Conservation (phyloP, 495 filamentous ascomycete genomes). For the Penicillium subrubescens region DNA sequence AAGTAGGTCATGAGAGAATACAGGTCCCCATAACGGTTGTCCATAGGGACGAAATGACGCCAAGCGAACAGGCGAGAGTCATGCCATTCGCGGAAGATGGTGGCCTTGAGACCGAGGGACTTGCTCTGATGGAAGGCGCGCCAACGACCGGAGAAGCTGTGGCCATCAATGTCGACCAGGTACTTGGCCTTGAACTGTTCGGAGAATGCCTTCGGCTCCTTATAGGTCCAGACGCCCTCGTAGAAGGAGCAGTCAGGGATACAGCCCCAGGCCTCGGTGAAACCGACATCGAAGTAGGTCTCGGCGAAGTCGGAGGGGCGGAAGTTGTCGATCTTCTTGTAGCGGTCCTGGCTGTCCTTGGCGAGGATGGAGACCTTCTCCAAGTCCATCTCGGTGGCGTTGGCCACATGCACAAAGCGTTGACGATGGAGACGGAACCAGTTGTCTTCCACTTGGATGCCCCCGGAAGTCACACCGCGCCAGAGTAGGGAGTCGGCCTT, state of each 20-base stretch:
- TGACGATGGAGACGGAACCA: slow-evolving; percentile 51
- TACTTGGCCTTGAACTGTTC: slow-evolving; percentile 64
- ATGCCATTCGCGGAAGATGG: slow-evolving; percentile 77
- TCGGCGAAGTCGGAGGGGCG: slow-evolving; percentile 28
- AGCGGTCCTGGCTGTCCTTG: slow-evolving; percentile 23
- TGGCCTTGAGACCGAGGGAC: slow-evolving; percentile 69
- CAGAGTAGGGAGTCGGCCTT: slow-evolving; percentile 49
- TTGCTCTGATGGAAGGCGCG: slow-evolving; percentile 66
- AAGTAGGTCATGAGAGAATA: slow-evolving; percentile 82
- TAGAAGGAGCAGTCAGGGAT: slow-evolving; percentile 48
- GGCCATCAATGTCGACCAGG: slow-evolving; percentile 71
- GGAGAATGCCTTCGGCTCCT: slow-evolving; percentile 30
- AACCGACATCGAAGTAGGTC: slow-evolving; percentile 47
- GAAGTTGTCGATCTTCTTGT: slow-evolving; percentile 31
- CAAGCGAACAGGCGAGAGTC: slow-evolving; percentile 68
- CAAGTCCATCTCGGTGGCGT: slow-evolving; percentile 56
- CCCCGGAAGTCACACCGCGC: slow-evolving; percentile 54
- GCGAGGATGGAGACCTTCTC: slow-evolving; percentile 24
- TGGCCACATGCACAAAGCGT: slow-evolving; percentile 53
- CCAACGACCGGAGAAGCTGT: slow-evolving; percentile 72
- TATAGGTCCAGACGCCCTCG: slow-evolving; percentile 30
- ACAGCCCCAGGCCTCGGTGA: slow-evolving; percentile 42
- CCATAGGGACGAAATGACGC: slow-evolving; percentile 84
- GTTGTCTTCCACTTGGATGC: slow-evolving; percentile 29
- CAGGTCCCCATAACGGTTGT: slow-evolving; percentile 74